Base-by-base conservation (phyloP, 2,329 filamentous ascomycete species). In the Colletotrichum musicola region DNA sequence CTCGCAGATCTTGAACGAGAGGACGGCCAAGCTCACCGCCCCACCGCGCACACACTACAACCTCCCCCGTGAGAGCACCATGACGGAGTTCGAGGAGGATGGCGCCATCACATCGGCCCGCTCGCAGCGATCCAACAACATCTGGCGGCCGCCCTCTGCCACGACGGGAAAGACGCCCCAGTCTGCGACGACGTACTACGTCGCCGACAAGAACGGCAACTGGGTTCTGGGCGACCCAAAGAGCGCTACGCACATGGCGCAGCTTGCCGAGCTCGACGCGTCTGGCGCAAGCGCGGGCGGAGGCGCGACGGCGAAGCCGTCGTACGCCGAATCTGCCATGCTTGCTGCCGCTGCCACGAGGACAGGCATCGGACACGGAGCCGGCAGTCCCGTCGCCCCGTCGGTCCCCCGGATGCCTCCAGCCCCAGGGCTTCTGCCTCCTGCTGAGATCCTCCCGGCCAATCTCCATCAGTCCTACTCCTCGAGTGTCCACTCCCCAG, bases 1-100 rank as follows among this genome's bases (percentile, higher is more conserved):
- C 57, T 71, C 70, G 13, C 70, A 70, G 40, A 68, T 71, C 2
- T 51, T 59, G 16, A 66, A 60, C 4, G 62, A 57, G 35, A 58
- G 59, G 49, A 59, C 65, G 22, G 68, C 63, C 25, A 70, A 65
- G 57, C 61, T 71, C 10, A 71, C 71, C 6, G 69, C 69, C 1
- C 62, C 71, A 12, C 71, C 71, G 6, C 62, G 51, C 12, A 71
- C 57, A 20, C 68, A 70, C 35, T 47, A 55, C 46, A 66, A 71
- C 46, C 54, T 58, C 18, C 74, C 77, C 10, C 79, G 78, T 22
- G 81, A 84, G 64, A 83, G 86, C 75, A 79, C 83, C 64, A 77
- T 86, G 70, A 84, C 85, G 9, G 81, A 88, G 76, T 84, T 88
- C 66, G 85, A 88, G 69, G 82, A 88, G 76, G 83, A 86, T 72